Conservation (phyloP, 1,284 basidiomycete genomes). For the Papiliotrema terrestris region DNA sequence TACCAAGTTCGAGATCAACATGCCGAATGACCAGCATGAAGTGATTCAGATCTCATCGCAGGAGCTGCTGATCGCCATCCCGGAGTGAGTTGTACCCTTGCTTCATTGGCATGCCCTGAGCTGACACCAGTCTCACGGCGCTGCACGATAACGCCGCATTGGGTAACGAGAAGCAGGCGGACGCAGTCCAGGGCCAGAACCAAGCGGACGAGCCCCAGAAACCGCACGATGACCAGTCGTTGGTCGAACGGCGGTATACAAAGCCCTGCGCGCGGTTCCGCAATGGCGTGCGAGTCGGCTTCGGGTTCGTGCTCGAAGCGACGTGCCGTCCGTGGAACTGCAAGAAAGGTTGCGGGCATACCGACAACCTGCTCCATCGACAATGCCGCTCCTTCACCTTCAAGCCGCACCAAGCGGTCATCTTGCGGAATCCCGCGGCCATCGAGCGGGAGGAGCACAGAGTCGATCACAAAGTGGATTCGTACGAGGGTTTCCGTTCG, state of each 20-base stretch:
- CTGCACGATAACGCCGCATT: constrained; percentile 52
- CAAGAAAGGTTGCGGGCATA: constrained; percentile 50
- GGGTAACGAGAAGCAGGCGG: constrained; percentile 29
- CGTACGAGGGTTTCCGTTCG: constrained; percentile 84
- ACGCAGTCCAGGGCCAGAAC: background rate
- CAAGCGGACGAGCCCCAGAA: constrained; percentile 1
- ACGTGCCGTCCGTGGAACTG: constrained; percentile 74
- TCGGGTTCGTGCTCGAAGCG: constrained; percentile 79
- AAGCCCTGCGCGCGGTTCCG: constrained; percentile 75
- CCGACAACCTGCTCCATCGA: constrained; percentile 62
- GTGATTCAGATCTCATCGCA: constrained; percentile 80
- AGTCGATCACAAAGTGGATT: constrained; percentile 55
- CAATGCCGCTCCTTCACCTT: constrained; percentile 79
- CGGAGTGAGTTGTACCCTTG: constrained; percentile 59
- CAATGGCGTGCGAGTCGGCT: constrained; percentile 86
- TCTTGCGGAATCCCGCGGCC: constrained; percentile 56
- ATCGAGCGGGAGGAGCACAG: constrained; percentile 42
- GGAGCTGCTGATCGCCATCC: constrained; percentile 74
- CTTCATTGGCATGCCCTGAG: background rate
- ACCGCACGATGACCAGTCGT: constrained; percentile 16
- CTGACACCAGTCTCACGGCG: constrained; percentile 44
- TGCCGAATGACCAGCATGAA: constrained; percentile 71
- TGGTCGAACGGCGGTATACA: constrained; percentile 36
- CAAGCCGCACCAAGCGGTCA: constrained; percentile 75
- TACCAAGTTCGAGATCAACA: constrained; percentile 69